Conservation (phyloP, 2,329 filamentous ascomycete species). For the Raffaelea albimanens region DNA sequence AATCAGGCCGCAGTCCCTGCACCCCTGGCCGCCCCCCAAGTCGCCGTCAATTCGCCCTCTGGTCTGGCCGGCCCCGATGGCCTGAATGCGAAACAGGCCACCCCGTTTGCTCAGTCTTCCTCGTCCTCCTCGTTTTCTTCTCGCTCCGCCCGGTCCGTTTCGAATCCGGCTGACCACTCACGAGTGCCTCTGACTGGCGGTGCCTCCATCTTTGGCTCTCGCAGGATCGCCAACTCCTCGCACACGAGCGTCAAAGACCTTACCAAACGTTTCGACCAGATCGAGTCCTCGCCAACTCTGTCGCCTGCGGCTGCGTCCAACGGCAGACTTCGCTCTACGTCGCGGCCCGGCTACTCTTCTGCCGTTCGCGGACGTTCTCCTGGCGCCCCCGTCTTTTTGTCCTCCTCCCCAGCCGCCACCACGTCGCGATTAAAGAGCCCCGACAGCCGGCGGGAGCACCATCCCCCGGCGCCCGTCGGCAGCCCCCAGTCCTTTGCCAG, state of each 20-base stretch:
- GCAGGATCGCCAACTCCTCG: constrained; percentile 17
- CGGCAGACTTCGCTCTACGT: not conserved
- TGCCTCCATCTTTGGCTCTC: constrained; percentile 15
- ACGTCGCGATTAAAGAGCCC: constrained; percentile 1
- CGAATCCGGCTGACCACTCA: not conserved
- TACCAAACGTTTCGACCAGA: constrained; percentile 69
- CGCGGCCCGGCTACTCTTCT: not conserved
- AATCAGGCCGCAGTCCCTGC: not conserved
- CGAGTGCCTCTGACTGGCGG: not conserved
- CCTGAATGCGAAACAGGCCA: no score
- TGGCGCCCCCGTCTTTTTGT: constrained; percentile 10
- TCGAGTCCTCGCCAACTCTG: constrained; percentile 12
- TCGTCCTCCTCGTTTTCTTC: not conserved
- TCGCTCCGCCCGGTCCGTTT: not conserved
- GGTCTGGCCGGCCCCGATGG: no score
- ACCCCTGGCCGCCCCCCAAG: not conserved
- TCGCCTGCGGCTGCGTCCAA: constrained; percentile 14
- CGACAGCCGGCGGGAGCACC: not conserved
- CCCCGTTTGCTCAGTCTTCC: not conserved
- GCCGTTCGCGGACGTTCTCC: not conserved
- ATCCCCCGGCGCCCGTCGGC: not conserved
- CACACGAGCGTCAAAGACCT: constrained; percentile 73
- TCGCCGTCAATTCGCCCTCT: no score
- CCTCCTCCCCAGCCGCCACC: constrained; percentile 10
- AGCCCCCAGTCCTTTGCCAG: constrained; percentile 27